Conservation (phyloP, 805 yeast species). For the Candida adriatica region DNA sequence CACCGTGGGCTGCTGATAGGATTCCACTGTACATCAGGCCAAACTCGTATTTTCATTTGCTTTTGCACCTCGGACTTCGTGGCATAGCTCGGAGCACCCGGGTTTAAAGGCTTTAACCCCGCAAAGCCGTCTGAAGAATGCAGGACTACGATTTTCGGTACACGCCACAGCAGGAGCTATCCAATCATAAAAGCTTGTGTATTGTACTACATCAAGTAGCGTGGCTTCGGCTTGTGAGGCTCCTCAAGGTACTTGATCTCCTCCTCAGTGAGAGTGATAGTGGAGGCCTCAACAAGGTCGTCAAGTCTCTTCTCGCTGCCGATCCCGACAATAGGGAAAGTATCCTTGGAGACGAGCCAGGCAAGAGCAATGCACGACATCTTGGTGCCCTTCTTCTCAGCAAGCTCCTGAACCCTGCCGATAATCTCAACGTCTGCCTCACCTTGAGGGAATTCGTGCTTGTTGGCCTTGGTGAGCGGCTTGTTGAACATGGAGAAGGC, state of each 20-base stretch:
- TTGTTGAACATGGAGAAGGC: background rate
- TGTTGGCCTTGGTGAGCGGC: background rate
- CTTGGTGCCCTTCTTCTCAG: constrained; percentile 37
- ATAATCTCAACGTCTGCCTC: constrained; percentile 31
- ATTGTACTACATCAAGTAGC: too few species aligned
- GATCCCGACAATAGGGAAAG: constrained; percentile 50
- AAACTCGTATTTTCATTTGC: background rate
- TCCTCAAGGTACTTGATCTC: constrained; percentile 17
- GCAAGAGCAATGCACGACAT: constrained; percentile 50
- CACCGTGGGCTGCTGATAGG: too few species aligned
- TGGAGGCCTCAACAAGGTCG: constrained; percentile 39
- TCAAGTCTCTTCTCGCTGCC: constrained; percentile 41
- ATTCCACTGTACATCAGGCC: too few species aligned
- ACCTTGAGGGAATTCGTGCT: constrained; percentile 2
- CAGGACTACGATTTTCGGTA: too few species aligned
- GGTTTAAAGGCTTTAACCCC: too few species aligned
- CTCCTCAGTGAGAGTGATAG: constrained; percentile 27
- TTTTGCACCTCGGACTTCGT: too few species aligned
- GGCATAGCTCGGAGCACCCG: too few species aligned
- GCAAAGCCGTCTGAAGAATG: too few species aligned
- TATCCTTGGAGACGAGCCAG: constrained; percentile 46
- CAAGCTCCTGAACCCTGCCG: constrained; percentile 45
- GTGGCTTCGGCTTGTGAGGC: constrained; percentile 16
- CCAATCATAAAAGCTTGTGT: too few species aligned
- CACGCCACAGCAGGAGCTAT: too few species aligned